A percentile compares a stretch with the other conserved stretches of the same genome.
These are phyloP conservation scores for Spiraea crenata DNA, from an alignment of 331 rosid species.

Conservation along the genomic window DNA sequence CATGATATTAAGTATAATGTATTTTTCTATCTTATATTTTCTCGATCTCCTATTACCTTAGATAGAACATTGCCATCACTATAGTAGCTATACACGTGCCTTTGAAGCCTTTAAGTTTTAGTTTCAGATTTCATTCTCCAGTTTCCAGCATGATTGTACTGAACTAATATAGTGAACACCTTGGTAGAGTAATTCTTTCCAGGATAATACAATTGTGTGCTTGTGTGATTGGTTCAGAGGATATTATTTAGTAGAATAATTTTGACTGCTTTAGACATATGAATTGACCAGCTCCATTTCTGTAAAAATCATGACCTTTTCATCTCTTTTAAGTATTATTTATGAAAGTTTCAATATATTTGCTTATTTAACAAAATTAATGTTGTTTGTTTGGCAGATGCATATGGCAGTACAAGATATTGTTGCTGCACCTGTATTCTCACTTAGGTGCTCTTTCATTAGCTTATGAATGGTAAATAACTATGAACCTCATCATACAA, in stretches of 20 bases:
- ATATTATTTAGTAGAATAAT: neutral
- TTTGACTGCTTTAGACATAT: neutral
- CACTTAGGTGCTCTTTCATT: constrained; percentile 73
- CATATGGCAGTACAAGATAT: constrained; percentile 73
- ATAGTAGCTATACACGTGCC: neutral
- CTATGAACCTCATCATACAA: constrained; percentile 5
- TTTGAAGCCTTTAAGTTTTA: neutral
- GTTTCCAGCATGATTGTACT: neutral
- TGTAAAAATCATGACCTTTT: neutral
- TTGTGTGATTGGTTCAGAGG: neutral
- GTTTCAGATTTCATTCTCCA: no score
- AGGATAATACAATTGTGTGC: neutral
- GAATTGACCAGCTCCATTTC: neutral
- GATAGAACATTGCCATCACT: neutral
- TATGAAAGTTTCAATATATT: neutral
- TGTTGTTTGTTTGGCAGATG: constrained; percentile 50
- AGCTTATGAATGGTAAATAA: constrained; percentile 76
- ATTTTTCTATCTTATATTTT: neutral
- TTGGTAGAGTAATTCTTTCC: neutral
- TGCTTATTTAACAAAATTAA: constrained; percentile 9
- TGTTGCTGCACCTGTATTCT: constrained; percentile 74
- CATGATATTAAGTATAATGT: neutral
- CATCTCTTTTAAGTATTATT: neutral
- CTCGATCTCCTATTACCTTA: neutral
- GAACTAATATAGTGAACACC: neutral